Evolutionary conservation across 1,284 basidiomycete genomes (phyloP).

Genomic region (Microbotryomycetes sp.): DNA sequence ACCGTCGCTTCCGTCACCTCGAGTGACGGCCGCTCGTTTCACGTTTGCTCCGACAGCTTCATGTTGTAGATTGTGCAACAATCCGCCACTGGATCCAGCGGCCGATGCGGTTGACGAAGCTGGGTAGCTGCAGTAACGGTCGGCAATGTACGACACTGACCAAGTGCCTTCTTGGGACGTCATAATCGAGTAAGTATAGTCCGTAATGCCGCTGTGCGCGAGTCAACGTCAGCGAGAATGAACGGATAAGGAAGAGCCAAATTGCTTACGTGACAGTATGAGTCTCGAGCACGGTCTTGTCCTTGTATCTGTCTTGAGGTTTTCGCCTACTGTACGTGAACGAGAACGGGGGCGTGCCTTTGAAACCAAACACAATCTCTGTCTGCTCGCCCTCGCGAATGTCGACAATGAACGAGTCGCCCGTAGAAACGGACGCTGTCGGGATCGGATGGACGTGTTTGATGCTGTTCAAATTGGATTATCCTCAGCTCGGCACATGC

Average conservation of each 20-base stretch:
- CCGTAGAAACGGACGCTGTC: constrained; percentile 76
- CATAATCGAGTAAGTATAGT: constrained; percentile 67
- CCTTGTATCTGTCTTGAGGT: constrained; percentile 37
- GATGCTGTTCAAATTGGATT: constrained; percentile 46
- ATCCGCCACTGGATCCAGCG: neutral
- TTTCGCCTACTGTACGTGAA: constrained; percentile 51
- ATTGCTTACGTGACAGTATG: constrained; percentile 57
- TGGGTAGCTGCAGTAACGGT: constrained; percentile 75
- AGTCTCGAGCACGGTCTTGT: constrained; percentile 30
- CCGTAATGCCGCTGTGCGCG: constrained; percentile 57
- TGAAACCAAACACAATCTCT: constrained; percentile 80
- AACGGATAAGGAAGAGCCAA: constrained; percentile 41
- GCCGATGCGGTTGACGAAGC: neutral
- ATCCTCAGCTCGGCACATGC: neutral
- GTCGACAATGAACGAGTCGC: constrained; percentile 69
- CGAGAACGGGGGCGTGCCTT: constrained; percentile 87
- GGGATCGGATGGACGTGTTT: constrained; percentile 77
- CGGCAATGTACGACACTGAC: constrained; percentile 83
- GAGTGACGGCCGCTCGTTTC: neutral
- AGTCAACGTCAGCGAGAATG: constrained; percentile 41
- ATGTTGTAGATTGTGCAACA: neutral
- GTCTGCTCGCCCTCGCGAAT: constrained; percentile 63
- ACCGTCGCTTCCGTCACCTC: neutral
- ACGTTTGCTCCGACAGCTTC: neutral
- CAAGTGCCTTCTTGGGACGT: constrained; percentile 58